A percentile compares a stretch with the other conserved stretches of the same genome.
phyloP scores from a whole-genome alignment of 768 basidiomycete genomes.

The Pleurotus salmoneostramineus region DNA sequence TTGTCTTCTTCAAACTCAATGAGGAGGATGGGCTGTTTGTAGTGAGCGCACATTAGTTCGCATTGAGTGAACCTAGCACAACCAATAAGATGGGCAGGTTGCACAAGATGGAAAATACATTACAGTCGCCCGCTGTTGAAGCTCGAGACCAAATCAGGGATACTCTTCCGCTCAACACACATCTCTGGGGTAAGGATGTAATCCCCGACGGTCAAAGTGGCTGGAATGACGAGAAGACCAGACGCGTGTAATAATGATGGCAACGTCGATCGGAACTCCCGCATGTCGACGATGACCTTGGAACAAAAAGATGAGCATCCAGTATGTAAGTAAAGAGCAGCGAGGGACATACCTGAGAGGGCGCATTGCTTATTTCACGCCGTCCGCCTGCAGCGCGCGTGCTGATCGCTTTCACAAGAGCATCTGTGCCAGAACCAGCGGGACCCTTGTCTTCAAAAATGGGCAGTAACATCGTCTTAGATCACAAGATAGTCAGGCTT shows the following conservation, averaged over 20 bases:
- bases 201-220: conserved; percentile 92
- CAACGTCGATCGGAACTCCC: conserved; percentile 91
- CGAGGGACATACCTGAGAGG: conserved; percentile 46
- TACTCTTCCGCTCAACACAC: conserved; percentile 93
- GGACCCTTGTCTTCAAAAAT: conserved; percentile 61
- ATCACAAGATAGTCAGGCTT: background rate
- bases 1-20: conserved; percentile 99
- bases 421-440: conserved; percentile 37
- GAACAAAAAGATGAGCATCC: background rate
- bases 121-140: conserved; percentile 93
- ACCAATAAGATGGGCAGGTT: background rate
- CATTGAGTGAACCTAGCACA: conserved; percentile 86
- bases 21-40: conserved; percentile 88
- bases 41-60: conserved; percentile 94
- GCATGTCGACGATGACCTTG: conserved; percentile 93
- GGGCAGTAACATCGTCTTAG: conserved; percentile 87
- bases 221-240: conserved; percentile 76
- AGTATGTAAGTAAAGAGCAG: background rate
- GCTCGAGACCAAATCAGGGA: conserved; percentile 88
- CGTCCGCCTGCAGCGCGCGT: conserved; percentile 85
- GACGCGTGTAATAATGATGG: conserved; percentile 89
- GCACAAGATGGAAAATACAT: conserved; percentile 26
- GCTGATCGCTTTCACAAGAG: conserved; percentile 77
- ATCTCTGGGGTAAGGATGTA: conserved; percentile 95
- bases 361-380: conserved; percentile 58